A percentile compares a stretch with the other conserved stretches of the same genome.
Conservation (phyloP, 2,329 filamentous ascomycete species). For the Diaporthe nobilis region DNA sequence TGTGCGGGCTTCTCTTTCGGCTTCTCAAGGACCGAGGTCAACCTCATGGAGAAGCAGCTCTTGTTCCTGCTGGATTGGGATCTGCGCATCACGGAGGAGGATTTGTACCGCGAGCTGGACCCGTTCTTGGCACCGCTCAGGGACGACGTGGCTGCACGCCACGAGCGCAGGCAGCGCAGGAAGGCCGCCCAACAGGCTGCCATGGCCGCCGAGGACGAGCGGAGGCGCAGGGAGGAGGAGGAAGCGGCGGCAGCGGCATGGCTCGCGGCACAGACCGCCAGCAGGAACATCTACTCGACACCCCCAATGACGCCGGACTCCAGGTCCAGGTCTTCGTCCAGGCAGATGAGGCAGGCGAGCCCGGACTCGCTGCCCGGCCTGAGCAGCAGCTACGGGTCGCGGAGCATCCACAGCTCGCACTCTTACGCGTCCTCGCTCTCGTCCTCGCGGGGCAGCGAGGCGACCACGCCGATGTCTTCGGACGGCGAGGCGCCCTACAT, state of each 20-base stretch:
- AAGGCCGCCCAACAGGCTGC: slow-evolving; percentile 45
- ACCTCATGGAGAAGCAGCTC: slow-evolving; percentile 99
- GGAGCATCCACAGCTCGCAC: slow-evolving; percentile 63
- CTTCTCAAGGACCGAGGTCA: slow-evolving; percentile 95
- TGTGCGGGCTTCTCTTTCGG: slow-evolving; percentile 76
- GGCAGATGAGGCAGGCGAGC: slow-evolving; percentile 35
- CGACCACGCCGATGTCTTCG: slow-evolving; percentile 65
- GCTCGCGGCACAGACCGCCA: slow-evolving; percentile 45
- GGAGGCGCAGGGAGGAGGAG: slow-evolving; percentile 51
- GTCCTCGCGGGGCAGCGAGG: slow-evolving; percentile 52
- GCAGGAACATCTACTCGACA: slow-evolving; percentile 57
- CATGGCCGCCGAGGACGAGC: slow-evolving; percentile 33
- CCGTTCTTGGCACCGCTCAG: slow-evolving; percentile 91
- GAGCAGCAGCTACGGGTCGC: slow-evolving; percentile 54
- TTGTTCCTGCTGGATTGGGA: slow-evolving; percentile 97
- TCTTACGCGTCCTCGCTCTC: slow-evolving; percentile 55
- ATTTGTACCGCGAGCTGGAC: slow-evolving; percentile 90
- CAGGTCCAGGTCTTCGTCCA: slow-evolving; percentile 52
- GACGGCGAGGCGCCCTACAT: slow-evolving; percentile 61
- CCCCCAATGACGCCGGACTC: slow-evolving; percentile 62
- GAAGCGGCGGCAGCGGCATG: slow-evolving; percentile 53
- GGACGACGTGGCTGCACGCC: slow-evolving; percentile 65
- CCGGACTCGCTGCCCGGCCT: slow-evolving; percentile 56
- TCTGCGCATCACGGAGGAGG: slow-evolving; percentile 84
- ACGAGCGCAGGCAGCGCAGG: slow-evolving; percentile 65